These are phyloP conservation scores for Davidsoniella eucalypti DNA, from an alignment of 2,329 filamentous ascomycete genomes.

Conservation along the genomic window DNA sequence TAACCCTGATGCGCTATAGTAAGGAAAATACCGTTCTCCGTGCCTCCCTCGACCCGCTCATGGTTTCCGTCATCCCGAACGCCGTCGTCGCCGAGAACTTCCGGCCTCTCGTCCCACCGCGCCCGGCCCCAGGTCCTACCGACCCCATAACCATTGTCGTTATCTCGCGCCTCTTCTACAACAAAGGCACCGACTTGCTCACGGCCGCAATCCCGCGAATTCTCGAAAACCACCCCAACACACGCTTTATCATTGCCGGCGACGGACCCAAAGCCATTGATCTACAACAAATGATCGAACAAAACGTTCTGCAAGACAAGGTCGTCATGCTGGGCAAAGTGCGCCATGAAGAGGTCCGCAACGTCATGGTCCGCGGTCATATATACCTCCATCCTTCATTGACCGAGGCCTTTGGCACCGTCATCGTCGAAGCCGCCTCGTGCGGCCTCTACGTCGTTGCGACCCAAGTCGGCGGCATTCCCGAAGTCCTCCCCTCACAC, in stretches of 20 bases:
- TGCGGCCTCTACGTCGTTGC: conserved; percentile 95
- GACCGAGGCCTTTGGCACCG: conserved; percentile 93
- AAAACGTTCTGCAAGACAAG: conserved; percentile 81
- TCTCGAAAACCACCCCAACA: conserved; percentile 74
- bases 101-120: conserved; percentile 44
- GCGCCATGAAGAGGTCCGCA: conserved; percentile 87
- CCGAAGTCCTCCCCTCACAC: conserved; percentile 83
- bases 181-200: conserved; percentile 94
- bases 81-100: conserved; percentile 96
- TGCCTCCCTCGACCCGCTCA: conserved; percentile 83
- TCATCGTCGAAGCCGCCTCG: conserved; percentile 91
- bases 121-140: conserved; percentile 57
- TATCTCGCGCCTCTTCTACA: conserved; percentile 94
- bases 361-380: conserved; percentile 93
- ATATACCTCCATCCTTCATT: conserved; percentile 92
- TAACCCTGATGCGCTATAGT: conserved; percentile 28
- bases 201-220: conserved; percentile 92
- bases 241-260: conserved; percentile 91
- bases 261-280: conserved; percentile 95
- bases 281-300: conserved; percentile 93
- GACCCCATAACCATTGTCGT: conserved; percentile 93
- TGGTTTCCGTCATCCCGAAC: conserved; percentile 92
- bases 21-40: conserved; percentile 96
- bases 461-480: conserved; percentile 90
- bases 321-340: conserved; percentile 86